Evolutionary conservation across 331 rosid genomes (phyloP), one percentile per base, ranked within the genome.

Genomic region (Stylosanthes scabra): DNA sequence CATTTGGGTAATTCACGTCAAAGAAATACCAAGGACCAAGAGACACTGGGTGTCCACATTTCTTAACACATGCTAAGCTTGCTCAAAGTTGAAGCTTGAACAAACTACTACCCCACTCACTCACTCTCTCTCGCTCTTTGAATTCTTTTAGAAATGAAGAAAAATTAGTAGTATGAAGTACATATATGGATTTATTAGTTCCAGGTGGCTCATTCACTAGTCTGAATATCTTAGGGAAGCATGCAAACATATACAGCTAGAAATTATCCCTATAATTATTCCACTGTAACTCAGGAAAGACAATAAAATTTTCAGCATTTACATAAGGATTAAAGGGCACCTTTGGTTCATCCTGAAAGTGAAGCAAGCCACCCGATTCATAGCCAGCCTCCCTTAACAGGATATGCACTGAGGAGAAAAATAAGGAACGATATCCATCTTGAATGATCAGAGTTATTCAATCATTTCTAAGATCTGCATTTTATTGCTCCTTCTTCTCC

Each of bases 71-170:
- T 58, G 37, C 82, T 68, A 40, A 54, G 80, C 77, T 75, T 40
- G 62, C 28, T 61, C 78, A 86, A 85, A 83, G 85, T 89, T 85
- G 83, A 81, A 78, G 66, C 78, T 74, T 60, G 82, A 78, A 74
- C 34, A 50, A 68, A 42, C 66, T 16, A 15, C 66, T 31, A 59
- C 15, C 16, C 63, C 34, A 69, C 55, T 58, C 25, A 31, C 49
- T 50, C 82, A 13, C 55, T 74, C 70, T 51, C 55, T 74, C 70
- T 51, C 44, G 49, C 52, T 59, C 76, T 60, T 71, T 68, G 79
- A 83, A 74, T 31, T 51, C 56, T 52, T 69, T 45, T 11, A 66
- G 66, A 68, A 47, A 64, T 55, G 7, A 62, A 63, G 74, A 70
- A 64, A 71, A 58, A 15, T 9, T 49, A 13, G 68, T 59, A 70